A percentile compares a stretch with the other conserved stretches of the same genome.
Evolutionary conservation across 805 yeast genomes (phyloP).

Genomic region (Sugiyamaella americana): DNA sequence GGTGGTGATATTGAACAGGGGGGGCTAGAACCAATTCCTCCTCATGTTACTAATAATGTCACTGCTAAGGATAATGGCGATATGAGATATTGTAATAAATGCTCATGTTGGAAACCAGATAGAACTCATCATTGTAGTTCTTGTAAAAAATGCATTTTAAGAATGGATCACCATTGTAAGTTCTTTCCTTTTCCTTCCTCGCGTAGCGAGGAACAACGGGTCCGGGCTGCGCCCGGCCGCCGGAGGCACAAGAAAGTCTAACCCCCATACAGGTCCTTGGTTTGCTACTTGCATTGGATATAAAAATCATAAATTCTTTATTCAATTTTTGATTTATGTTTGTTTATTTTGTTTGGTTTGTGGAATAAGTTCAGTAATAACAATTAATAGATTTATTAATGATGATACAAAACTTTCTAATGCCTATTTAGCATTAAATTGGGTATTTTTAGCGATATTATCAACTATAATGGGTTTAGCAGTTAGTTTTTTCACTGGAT

Average conservation of each 20-base stretch:
- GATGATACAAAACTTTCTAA: slow-evolving; percentile 17
- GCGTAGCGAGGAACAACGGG: neutral
- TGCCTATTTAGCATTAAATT: slow-evolving; percentile 47
- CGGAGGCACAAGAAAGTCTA: too few relatives aligned
- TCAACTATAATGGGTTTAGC: slow-evolving; percentile 51
- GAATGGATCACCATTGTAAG: slow-evolving; percentile 55
- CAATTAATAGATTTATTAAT: slow-evolving; percentile 21
- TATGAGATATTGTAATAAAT: slow-evolving; percentile 36
- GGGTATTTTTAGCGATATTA: slow-evolving; percentile 54
- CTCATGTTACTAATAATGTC: slow-evolving; percentile 27
- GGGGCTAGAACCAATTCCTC: slow-evolving; percentile 23
- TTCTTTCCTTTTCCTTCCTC: too few relatives aligned
- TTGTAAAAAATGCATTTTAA: slow-evolving; percentile 36
- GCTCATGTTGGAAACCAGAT: slow-evolving; percentile 40
- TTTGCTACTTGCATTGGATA: slow-evolving; percentile 83
- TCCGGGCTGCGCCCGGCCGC: too few relatives aligned
- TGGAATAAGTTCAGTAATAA: slow-evolving; percentile 33
- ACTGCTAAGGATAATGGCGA: slow-evolving; percentile 39
- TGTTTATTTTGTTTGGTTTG: slow-evolving; percentile 43
- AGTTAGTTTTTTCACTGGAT: slow-evolving; percentile 49
- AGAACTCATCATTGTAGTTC: slow-evolving; percentile 39
- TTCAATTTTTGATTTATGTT: slow-evolving; percentile 62
- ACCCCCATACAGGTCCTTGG: slow-evolving; percentile 89
- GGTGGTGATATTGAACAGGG: slow-evolving; percentile 23
- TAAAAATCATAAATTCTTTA: slow-evolving; percentile 69